phyloP scores from a whole-genome alignment of 441 rosid species.

The Brassica balearica region DNA sequence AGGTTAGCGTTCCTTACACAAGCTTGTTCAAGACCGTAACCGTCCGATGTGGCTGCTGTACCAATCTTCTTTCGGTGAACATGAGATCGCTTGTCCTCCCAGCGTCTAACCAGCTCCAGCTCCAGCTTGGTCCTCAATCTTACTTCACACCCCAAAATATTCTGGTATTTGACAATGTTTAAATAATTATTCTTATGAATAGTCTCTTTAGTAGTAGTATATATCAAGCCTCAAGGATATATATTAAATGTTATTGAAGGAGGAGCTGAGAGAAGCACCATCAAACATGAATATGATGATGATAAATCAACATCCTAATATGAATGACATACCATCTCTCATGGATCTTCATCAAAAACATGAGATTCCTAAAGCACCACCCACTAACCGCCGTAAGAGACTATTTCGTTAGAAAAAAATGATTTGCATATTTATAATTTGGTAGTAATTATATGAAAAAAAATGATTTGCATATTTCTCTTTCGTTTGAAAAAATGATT shows the following conservation, averaged over 20 bases:
- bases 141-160: constrained; percentile 72
- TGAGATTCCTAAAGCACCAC: constrained; percentile 70
- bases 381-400: constrained; percentile 69
- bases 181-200: not conserved
- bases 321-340: constrained; percentile 47
- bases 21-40: constrained; percentile 95
- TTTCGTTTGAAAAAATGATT: not conserved
- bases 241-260: constrained; percentile 48
- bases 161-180: constrained; percentile 50
- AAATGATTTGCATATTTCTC: not conserved
- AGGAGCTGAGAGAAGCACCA: constrained; percentile 65
- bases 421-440: not conserved
- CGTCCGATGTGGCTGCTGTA: constrained; percentile 95
- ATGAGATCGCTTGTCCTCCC: constrained; percentile 65
- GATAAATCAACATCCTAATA: constrained; percentile 63
- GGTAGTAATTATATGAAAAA: not conserved
- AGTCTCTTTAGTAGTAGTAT: not conserved
- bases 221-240: constrained; percentile 20
- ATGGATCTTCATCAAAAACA: constrained; percentile 63
- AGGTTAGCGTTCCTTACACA: constrained; percentile 95
- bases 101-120: constrained; percentile 75
- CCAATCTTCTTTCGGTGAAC: constrained; percentile 78
- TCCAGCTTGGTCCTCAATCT: constrained; percentile 63
- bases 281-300: constrained; percentile 64
- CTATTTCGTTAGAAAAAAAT: not conserved